Percentiles rank a stretch among this genome's conserved stretches.
phyloP scores from a whole-genome alignment of 768 basidiomycete genomes.

The Ramaria sp. region DNA sequence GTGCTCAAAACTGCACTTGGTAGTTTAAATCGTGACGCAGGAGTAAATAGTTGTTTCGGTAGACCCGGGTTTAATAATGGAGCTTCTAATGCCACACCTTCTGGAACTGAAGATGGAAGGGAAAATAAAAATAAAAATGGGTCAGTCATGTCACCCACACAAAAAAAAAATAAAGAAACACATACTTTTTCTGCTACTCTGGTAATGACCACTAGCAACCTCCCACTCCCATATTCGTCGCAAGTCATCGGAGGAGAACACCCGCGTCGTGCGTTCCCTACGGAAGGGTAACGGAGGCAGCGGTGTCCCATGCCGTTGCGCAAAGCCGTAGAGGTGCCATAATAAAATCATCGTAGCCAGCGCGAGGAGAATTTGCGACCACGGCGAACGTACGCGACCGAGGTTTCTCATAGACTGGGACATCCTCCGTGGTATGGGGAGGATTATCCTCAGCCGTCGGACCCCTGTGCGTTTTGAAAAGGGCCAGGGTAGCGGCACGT shows the following conservation, averaged over 20 bases:
- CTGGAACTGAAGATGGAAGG: constrained; percentile 73
- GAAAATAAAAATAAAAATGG: background rate
- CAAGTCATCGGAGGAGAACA: constrained; percentile 67
- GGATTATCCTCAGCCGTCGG: constrained; percentile 16
- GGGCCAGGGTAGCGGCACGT: constrained; percentile 23
- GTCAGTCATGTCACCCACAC: background rate
- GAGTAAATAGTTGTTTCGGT: constrained; percentile 36
- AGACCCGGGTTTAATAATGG: constrained; percentile 65
- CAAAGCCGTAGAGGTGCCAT: constrained; percentile 36
- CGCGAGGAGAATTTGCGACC: constrained; percentile 34
- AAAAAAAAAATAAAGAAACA: constrained; percentile 12
- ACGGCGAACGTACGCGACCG: constrained; percentile 45
- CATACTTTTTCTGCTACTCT: constrained; percentile 68
- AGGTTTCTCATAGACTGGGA: constrained; percentile 48
- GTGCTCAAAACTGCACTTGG: constrained; percentile 15
- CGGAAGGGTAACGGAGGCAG: constrained; percentile 46
- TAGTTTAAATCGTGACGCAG: constrained; percentile 28
- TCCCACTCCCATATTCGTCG: constrained; percentile 96
- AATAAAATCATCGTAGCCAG: constrained; percentile 49
- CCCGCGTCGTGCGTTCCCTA: constrained; percentile 59
- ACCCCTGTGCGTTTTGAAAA: constrained; percentile 2
- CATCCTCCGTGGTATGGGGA: constrained; percentile 51
- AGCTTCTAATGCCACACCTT: constrained; percentile 45
- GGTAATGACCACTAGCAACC: constrained; percentile 86
- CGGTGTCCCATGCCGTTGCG: constrained; percentile 39